Conservation (phyloP, 2,329 filamentous ascomycete genomes). For the Nemania diffusa region DNA sequence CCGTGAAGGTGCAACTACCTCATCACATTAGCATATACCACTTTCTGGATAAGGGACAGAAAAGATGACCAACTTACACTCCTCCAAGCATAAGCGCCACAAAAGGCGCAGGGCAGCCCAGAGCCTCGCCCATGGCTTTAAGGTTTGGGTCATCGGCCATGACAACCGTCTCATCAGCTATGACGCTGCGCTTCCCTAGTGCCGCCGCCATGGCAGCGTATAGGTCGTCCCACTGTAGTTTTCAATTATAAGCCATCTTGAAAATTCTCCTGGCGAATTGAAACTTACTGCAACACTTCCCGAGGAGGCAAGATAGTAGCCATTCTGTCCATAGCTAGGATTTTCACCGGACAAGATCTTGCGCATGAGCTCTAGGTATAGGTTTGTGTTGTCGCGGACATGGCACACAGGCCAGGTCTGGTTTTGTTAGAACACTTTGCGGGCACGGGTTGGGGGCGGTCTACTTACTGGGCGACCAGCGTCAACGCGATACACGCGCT, state of each 20-base stretch:
- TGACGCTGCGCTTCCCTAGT: conserved; percentile 53
- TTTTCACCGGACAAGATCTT: conserved; percentile 55
- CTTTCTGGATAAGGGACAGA: not conserved
- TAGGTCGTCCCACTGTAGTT: conserved; percentile 58
- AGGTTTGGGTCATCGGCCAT: conserved; percentile 52
- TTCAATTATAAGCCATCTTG: not conserved
- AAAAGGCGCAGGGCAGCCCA: conserved; percentile 50
- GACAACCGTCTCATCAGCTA: conserved; percentile 52
- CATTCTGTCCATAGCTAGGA: conserved; percentile 54
- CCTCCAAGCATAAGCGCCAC: conserved; percentile 57
- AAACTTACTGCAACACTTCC: conserved; percentile 54
- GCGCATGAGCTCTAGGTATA: conserved; percentile 59
- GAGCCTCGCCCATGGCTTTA: conserved; percentile 54
- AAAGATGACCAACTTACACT: conserved; percentile 47
- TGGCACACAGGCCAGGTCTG: conserved; percentile 66
- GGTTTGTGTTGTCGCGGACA: conserved; percentile 56
- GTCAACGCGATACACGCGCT: conserved; percentile 57
- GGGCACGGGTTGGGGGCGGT: not conserved
- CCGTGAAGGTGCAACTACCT: conserved; percentile 55
- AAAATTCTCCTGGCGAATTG: not conserved
- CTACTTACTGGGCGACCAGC: conserved; percentile 49
- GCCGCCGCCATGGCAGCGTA: conserved; percentile 58
- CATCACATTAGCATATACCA: conserved; percentile 6
- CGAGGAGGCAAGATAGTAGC: conserved; percentile 62
- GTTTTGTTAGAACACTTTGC: conserved; percentile 14